These are phyloP conservation scores for Cercospora sp. DNA, from an alignment of 2,329 filamentous ascomycete genomes.

Conservation along the genomic window DNA sequence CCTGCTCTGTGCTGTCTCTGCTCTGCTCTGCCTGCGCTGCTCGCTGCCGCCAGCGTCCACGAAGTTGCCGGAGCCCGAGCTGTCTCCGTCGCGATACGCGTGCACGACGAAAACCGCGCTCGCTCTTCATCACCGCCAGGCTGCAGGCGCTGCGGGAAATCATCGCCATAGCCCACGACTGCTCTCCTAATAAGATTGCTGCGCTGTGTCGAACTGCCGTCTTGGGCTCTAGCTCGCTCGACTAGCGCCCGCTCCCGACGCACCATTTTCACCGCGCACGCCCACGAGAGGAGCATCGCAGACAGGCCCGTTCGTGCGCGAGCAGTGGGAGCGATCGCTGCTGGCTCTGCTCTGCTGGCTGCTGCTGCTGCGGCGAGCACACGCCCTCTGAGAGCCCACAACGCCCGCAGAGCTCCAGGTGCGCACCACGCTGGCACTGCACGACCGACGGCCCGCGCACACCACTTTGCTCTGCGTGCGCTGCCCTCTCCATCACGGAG, in stretches of 20 bases:
- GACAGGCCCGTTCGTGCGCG: background rate
- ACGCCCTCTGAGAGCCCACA: background rate
- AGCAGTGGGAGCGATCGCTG: background rate
- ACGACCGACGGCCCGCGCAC: slow-evolving; percentile 19
- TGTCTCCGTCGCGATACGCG: slow-evolving; percentile 4
- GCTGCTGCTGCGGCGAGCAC: background rate
- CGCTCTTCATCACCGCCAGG: background rate
- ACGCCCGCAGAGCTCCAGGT: slow-evolving; percentile 1
- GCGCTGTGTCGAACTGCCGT: slow-evolving; percentile 16
- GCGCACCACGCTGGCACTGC: slow-evolving; percentile 6
- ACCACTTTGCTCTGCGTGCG: background rate
- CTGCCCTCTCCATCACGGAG: background rate
- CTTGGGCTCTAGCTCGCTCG: slow-evolving; percentile 13
- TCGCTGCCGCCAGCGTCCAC: background rate
- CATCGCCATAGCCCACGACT: slow-evolving; percentile 7
- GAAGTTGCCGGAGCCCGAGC: background rate
- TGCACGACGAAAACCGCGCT: background rate
- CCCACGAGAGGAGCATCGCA: background rate
- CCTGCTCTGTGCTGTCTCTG: background rate
- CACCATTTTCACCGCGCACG: slow-evolving; percentile 9
- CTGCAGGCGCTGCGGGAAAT: background rate
- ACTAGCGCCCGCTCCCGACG: slow-evolving; percentile 20
- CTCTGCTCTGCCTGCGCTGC: background rate
- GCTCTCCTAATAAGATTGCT: slow-evolving; percentile 16
- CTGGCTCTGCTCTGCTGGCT: background rate